A percentile compares a stretch with the other conserved stretches of the same genome.
These are phyloP conservation scores for Solanum pennellii DNA, from an alignment of 257 asterid species.

Conservation along the genomic window DNA sequence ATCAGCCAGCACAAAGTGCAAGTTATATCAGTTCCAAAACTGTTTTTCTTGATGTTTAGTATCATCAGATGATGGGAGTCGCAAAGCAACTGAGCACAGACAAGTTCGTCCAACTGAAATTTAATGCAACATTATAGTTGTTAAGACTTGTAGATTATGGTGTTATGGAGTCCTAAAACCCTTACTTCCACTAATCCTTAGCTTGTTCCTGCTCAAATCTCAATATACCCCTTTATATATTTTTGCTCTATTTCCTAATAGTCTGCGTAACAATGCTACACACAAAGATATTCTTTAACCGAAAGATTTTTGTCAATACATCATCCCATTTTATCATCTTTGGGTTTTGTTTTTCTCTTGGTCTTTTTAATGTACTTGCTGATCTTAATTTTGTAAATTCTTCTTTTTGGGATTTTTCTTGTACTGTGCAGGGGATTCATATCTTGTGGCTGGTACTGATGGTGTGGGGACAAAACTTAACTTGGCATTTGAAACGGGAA, in stretches of 20 bases:
- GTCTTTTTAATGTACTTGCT: background rate
- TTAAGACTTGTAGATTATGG: background rate
- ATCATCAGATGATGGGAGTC: background rate
- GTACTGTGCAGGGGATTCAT: conserved; percentile 56
- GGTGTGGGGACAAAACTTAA: conserved; percentile 96
- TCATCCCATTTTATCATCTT: too few species aligned
- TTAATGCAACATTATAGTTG: background rate
- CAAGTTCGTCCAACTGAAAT: background rate
- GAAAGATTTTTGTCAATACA: too few species aligned
- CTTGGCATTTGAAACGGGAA: conserved; percentile 92
- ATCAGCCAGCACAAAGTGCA: background rate
- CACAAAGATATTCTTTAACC: too few species aligned
- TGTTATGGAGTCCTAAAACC: background rate
- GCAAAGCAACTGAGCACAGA: background rate
- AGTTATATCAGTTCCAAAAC: background rate
- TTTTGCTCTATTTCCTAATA: background rate
- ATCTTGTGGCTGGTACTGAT: conserved; percentile 95
- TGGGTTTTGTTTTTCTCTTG: background rate
- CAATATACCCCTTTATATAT: background rate
- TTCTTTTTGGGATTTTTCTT: background rate
- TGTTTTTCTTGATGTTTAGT: background rate
- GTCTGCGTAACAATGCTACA: background rate
- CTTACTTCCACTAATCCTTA: background rate
- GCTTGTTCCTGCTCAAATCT: background rate
- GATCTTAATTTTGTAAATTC: background rate